Evolutionary conservation across 805 yeast genomes (phyloP).

Genomic region (Candida manassasensis): DNA sequence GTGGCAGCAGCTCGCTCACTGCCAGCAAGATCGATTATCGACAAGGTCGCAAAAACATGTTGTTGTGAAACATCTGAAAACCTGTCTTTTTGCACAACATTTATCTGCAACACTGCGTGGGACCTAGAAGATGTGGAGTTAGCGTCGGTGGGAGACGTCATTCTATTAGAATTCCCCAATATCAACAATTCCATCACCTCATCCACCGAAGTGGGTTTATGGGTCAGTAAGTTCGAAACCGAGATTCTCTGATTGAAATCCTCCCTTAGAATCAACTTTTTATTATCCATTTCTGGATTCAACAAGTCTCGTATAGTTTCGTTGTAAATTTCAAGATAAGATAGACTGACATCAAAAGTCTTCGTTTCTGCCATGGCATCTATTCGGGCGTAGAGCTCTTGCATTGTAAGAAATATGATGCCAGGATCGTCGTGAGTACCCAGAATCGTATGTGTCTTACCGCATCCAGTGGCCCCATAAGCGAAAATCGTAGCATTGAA

Average conservation of each 20-base stretch:
- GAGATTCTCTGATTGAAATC: slow-evolving; percentile 60
- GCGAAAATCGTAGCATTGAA: slow-evolving; percentile 91
- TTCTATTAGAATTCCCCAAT: slow-evolving; percentile 68
- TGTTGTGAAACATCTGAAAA: slow-evolving; percentile 61
- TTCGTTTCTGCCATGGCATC: slow-evolving; percentile 52
- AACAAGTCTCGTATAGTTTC: slow-evolving; percentile 82
- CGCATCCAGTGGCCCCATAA: slow-evolving; percentile 97
- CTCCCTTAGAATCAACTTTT: slow-evolving; percentile 61
- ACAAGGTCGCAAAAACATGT: slow-evolving; percentile 73
- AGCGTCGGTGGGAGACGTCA: slow-evolving; percentile 86
- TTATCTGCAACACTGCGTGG: slow-evolving; percentile 87
- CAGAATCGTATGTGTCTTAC: slow-evolving; percentile 89
- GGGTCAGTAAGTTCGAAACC: slow-evolving; percentile 67
- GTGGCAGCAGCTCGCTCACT: slow-evolving; percentile 93
- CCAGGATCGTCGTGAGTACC: slow-evolving; percentile 76
- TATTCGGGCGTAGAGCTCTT: slow-evolving; percentile 64
- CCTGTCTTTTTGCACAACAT: slow-evolving; percentile 55
- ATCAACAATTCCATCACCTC: slow-evolving; percentile 77
- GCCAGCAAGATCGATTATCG: slow-evolving; percentile 91
- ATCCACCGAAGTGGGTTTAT: slow-evolving; percentile 55
- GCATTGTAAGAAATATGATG: slow-evolving; percentile 71
- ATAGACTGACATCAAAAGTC: slow-evolving; percentile 55
- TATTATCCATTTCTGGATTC: slow-evolving; percentile 45
- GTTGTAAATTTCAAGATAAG: slow-evolving; percentile 85
- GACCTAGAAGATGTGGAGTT: slow-evolving; percentile 88